A percentile compares a stretch with the other conserved stretches of the same genome.
phyloP scores from a whole-genome alignment of 1,139 yeast genomes.

The Yamadazyma sp. region DNA sequence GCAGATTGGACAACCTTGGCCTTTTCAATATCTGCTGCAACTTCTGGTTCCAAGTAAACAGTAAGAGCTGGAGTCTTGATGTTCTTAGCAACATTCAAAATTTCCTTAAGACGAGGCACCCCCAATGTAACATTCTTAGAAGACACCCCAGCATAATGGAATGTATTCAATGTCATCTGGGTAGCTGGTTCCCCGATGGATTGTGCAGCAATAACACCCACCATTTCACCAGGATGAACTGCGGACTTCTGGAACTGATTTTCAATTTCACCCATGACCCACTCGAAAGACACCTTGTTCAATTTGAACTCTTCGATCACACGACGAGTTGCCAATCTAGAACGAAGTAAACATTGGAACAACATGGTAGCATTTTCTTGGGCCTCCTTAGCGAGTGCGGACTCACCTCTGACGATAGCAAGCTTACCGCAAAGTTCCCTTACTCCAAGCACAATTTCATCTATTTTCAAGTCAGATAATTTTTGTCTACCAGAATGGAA shows the following conservation, averaged over 20 bases:
- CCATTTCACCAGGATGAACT: conserved; percentile 99
- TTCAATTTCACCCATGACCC: conserved; percentile 94
- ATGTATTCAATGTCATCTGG: conserved; percentile 97
- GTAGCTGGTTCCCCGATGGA: conserved; percentile 99
- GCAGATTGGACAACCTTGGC: conserved; percentile 97
- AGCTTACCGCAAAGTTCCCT: conserved; percentile 65
- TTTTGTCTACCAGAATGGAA: conserved; percentile 90
- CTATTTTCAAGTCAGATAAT: conserved; percentile 85
- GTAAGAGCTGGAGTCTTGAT: conserved; percentile 98
- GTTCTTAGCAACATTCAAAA: conserved; percentile 95
- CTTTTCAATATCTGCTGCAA: conserved; percentile 84
- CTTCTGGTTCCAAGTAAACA: conserved; percentile 78
- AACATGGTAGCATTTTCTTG: conserved; percentile 89
- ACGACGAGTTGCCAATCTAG: conserved; percentile 88
- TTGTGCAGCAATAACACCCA: conserved; percentile 98
- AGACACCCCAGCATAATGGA: conserved; percentile 99
- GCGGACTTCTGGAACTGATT: conserved; percentile 89
- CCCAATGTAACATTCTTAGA: conserved; percentile 98
- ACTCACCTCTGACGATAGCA: conserved; percentile 80
- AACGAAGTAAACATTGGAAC: conserved; percentile 89
- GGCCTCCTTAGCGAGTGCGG: conserved; percentile 74
- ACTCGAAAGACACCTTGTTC: conserved; percentile 83
- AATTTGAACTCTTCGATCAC: conserved; percentile 88
- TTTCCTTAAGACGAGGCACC: conserved; percentile 99
- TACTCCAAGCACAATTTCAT: conserved; percentile 78